Evolutionary conservation across 108 stramenopile genomes (phyloP), one percentile per base, ranked within the genome.

Genomic region (Skeletonema grethae): DNA sequence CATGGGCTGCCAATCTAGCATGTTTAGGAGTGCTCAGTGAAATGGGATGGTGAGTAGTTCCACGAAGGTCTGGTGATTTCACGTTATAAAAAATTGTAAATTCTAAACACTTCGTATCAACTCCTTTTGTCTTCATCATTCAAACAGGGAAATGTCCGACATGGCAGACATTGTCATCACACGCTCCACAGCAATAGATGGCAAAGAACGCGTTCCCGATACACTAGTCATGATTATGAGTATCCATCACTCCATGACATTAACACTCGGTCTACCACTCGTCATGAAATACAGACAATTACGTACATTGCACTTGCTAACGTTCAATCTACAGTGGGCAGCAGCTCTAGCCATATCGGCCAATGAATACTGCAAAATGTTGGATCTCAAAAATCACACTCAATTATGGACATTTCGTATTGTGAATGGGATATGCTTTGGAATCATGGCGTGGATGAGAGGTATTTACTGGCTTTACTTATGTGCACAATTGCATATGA

Each of bases 251-350:
- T 45, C 38, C 48, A 61, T 76, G 68, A 70, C 75, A 15, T 16
- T 61, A 7, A 56, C 66, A 39, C 46, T 76, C 11, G 75, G 75
- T 12, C 12, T 76, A 0, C 75, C 75, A 28, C 35, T 70, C 32
- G 75, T 76, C 12, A 22, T 76, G 43, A 70, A 76, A 30, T 76
- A 76, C 31, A 25, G 75, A 13, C 3, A 62, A 10, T 62, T 76
- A 15, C 24, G 48, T 11, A 57, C 55, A 29, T 53, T 76, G 34
- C 75, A 76, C 61, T 63, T 56, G 18, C 2, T 76, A 16, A 67
- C 65, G 16, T 76, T 76, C 34, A 61, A 76, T 43, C 35, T 76
- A 9, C 75, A 76, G 31, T 65, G 65, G 68, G 75, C 75, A 36
- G 75, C 75, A 13, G 75, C 69, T 0, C 63, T 76, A 13, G 65